phyloP scores from a whole-genome alignment of 768 basidiomycete species.

The Leccinum longicurvipes region DNA sequence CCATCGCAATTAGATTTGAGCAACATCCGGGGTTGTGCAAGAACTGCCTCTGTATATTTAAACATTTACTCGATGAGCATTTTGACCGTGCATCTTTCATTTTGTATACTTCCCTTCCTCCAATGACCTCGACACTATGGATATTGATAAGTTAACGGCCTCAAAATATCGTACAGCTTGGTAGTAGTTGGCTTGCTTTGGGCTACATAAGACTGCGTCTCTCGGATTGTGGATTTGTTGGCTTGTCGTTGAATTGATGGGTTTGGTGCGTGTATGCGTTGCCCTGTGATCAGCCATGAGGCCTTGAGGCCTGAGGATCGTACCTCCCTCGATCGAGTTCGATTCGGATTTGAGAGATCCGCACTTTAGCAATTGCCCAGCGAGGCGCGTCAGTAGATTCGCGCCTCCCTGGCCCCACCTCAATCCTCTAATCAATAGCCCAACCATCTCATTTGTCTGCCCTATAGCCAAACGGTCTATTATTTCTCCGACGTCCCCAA shows the following conservation, averaged over 20 bases:
- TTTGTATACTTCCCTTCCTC: background rate
- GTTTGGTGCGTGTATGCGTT: too few relatives aligned
- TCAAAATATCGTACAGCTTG: background rate
- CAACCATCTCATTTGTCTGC: too few relatives aligned
- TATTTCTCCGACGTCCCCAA: too few relatives aligned
- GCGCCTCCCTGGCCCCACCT: too few relatives aligned
- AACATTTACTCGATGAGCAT: background rate
- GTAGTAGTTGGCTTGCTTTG: background rate
- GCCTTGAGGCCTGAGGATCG: too few relatives aligned
- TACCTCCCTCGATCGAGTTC: too few relatives aligned
- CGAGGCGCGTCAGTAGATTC: too few relatives aligned
- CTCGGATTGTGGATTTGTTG: background rate
- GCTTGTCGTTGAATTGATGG: background rate
- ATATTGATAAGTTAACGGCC: background rate
- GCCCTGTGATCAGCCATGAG: too few relatives aligned
- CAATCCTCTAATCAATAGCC: too few relatives aligned
- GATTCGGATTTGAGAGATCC: too few relatives aligned
- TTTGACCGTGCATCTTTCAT: background rate
- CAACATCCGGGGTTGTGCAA: conserved; percentile 68
- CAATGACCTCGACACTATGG: conserved; percentile 1
- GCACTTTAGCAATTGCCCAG: too few relatives aligned
- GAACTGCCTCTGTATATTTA: conserved; percentile 55
- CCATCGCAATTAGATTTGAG: conserved; percentile 51
- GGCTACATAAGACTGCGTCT: background rate
- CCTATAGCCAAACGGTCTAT: too few relatives aligned